Base-by-base conservation (phyloP, 768 basidiomycete species). In the Suillus bovinus region DNA sequence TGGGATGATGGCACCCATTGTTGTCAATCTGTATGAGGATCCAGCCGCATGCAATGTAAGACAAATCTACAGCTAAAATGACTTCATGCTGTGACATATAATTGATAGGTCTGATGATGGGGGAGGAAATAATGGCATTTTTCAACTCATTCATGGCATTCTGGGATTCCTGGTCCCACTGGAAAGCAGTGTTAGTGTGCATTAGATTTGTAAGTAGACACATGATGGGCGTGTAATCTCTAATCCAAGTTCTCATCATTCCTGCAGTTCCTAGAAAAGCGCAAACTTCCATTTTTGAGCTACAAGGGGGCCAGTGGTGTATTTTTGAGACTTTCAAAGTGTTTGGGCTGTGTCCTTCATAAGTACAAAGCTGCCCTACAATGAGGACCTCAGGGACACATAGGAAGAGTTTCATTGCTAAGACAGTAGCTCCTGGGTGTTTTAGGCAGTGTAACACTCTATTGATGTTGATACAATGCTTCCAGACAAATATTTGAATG, bases 181-280 rank as follows among this genome's bases (percentile, higher is more conserved):
- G 1, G 5, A 44, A 44, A 1, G 42, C n/a, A 10, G 2, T 4
- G 5, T 44, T 44, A 8, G n/a, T 6, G 4, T 4, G n/a, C 0
- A 10, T 44, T 1, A 44, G 42, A 4, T 11, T 10, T 0, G n/a
- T 44, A 3, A 44, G 42, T 5, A 10, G n/a, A 0, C 10, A 4
- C 0, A 10, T 3, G 4, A 44, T n/a, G 3, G 0, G 1, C 0
- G n/a, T n/a, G 4, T 22, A 44, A 10, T 22, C 10, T 4, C 10
- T 44, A 4, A 44, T 44, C 42, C 31, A 31, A 8, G 4, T 31
- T 4, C 4, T 4, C 8, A 31, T 31, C 31, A 4, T 31, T 8
- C 31, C 31, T 8, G 4, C 8, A 5, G 31, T 31, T 5, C 31
- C 31, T 4, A 31, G 31, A 31, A 31, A 31, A 4, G 5, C 31